Percentiles rank a stretch among this genome's conserved stretches.
These are phyloP conservation scores for Gloeophyllum trabeum DNA, from an alignment of 768 basidiomycete species.

Conservation along the genomic window DNA sequence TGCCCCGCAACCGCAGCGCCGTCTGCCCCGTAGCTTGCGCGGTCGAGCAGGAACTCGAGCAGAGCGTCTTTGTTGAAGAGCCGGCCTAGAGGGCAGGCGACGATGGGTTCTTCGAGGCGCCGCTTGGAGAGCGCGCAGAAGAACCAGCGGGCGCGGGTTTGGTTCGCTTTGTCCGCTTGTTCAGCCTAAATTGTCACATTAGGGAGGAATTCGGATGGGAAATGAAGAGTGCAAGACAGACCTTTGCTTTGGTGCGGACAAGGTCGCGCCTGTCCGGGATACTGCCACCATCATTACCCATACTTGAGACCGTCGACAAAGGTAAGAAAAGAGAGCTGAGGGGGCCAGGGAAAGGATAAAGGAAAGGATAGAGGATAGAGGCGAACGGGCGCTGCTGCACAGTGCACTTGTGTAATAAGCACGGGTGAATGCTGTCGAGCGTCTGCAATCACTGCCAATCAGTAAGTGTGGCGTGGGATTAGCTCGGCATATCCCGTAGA, in stretches of 20 bases:
- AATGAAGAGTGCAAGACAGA: constrained; percentile 13
- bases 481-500: too few species aligned
- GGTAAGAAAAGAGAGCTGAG: neutral
- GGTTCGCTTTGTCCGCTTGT: constrained; percentile 85
- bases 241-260: constrained; percentile 64
- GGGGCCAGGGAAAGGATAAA: neutral
- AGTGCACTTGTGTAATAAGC: too few species aligned
- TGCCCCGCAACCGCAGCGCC: constrained; percentile 90
- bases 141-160: constrained; percentile 79
- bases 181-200: constrained; percentile 43
- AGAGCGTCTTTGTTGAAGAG: constrained; percentile 95
- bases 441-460: too few species aligned
- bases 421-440: too few species aligned
- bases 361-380: neutral
- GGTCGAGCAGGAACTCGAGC: constrained; percentile 82
- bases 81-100: constrained; percentile 86
- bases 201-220: neutral
- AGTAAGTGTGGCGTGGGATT: too few species aligned
- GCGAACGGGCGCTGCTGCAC: too few species aligned
- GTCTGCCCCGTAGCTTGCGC: constrained; percentile 76
- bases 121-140: constrained; percentile 95
- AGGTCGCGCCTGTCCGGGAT: constrained; percentile 78
- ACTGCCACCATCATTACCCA: constrained; percentile 88
- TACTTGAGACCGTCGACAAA: constrained; percentile 15
- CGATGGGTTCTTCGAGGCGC: constrained; percentile 81